Conservation (phyloP, 139 green algal genomes). For the Volvox reticuliferus region DNA sequence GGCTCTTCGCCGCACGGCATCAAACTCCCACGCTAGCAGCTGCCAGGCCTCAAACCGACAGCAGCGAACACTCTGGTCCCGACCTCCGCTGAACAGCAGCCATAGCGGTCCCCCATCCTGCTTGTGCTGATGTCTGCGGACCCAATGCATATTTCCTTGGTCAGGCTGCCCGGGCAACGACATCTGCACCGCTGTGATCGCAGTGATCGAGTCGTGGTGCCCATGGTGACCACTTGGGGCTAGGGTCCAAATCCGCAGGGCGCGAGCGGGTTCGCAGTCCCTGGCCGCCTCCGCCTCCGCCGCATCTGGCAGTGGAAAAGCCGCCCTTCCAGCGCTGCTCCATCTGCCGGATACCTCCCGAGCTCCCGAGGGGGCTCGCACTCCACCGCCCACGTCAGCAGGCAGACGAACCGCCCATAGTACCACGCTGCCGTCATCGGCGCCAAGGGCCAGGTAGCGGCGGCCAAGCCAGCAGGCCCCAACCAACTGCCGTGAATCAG, state of each 20-base stretch:
- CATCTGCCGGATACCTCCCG: no score
- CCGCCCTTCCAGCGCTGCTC: no score
- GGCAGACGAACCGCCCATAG: neutral
- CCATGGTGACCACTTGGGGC: neutral
- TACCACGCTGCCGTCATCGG: constrained; percentile 28
- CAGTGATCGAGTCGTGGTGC: constrained; percentile 34
- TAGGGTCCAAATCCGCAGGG: neutral
- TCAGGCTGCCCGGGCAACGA: neutral
- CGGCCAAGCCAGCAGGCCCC: constrained; percentile 6
- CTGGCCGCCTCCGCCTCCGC: no score
- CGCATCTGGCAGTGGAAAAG: neutral
- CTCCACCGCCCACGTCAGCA: neutral
- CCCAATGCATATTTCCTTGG: no score
- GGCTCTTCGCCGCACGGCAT: neutral
- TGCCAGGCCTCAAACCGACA: constrained; percentile 31
- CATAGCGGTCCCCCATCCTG: neutral
- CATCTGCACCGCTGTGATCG: neutral
- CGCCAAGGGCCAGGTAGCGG: neutral
- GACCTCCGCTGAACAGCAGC: constrained; percentile 29
- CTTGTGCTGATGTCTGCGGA: neutral
- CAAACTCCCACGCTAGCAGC: constrained; percentile 7
- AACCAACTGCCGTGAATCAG: neutral
- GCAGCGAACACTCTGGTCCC: constrained; percentile 41
- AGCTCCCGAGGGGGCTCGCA: no score
- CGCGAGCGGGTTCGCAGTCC: neutral